Evolutionary conservation across 2,329 filamentous ascomycete genomes (phyloP), one percentile per base, ranked within the genome.

Genomic region (Penicillium decumbens): DNA sequence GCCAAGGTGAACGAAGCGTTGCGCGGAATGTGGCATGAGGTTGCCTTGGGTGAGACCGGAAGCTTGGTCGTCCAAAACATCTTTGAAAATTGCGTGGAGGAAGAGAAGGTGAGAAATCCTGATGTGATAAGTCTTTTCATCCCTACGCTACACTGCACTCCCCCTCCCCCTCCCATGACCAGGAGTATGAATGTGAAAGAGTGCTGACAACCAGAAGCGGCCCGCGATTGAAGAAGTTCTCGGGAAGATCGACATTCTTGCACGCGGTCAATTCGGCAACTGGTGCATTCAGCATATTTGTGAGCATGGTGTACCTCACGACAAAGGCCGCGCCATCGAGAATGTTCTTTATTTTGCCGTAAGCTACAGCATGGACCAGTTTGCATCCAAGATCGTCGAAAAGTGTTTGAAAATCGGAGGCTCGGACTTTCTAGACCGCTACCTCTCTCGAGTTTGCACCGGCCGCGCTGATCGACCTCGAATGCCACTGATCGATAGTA

Each of bases 271-370:
- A 68, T 98, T 98, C 67, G 93, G 93, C 48, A 98, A 98, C 70
- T 98, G 93, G 93, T 98, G 93, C 75, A 97, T 98, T 64, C 93
- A 98, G 74, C 93, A 98, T 72, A 90, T 98, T 62, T 98, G 93
- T 72, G 93, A 98, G 71, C 93, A 98, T 67, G 92, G 95, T 43
- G 87, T 87, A 49, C 87, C 91, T 28, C 84, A 86, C 35, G 95
- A 98, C 71, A 91, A 92, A 62, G 92, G 87, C 72, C 87, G 91
- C 59, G 93, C 95, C 39, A 86, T 96, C 64, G 92, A 98, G 60
- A 92, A 97, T 70, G 92, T 98, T 64, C 87, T 98, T 59, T 86
- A 86, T 56, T 95, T 89, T 72, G 89, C 91, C 28, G 88, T 89
- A 13, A 91, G 96, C 72, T 98, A 97, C 74, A 97, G 92, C 72